These are phyloP conservation scores for Firmiana major DNA, from an alignment of 345 rosid species.

Conservation along the genomic window DNA sequence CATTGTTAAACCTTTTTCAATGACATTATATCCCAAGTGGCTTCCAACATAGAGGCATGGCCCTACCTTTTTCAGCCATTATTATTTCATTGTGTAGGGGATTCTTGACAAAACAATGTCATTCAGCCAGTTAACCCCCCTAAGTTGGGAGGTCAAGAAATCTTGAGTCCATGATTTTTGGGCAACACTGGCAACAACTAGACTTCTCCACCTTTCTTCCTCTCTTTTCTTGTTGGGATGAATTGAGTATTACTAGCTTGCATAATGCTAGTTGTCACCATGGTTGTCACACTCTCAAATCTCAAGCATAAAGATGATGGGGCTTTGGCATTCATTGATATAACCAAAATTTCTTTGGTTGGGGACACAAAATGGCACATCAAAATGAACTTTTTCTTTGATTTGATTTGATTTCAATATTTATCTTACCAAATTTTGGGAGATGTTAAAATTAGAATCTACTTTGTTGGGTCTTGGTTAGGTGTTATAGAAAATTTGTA, in stretches of 20 bases:
- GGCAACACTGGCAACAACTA: slow-evolving; percentile 8
- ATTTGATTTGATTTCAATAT: neutral
- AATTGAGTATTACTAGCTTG: neutral
- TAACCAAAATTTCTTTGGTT: neutral
- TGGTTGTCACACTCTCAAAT: neutral
- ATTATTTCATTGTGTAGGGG: too few species aligned
- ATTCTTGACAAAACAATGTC: too few species aligned
- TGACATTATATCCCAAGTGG: neutral
- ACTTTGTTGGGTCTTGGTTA: neutral
- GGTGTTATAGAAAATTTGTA: neutral
- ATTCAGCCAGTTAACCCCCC: neutral
- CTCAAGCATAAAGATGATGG: neutral
- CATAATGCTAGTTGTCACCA: neutral
- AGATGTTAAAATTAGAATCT: slow-evolving; percentile 7
- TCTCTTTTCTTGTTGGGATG: neutral
- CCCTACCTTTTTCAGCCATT: too few species aligned
- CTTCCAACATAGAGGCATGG: too few species aligned
- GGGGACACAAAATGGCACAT: slow-evolving; percentile 4
- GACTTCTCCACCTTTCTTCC: neutral
- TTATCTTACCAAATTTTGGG: neutral
- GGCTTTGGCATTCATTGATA: slow-evolving; percentile 1
- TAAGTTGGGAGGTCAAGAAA: too few species aligned
- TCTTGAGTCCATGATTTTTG: neutral
- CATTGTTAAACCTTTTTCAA: neutral
- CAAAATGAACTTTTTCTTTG: neutral